Percentiles rank a stretch among this genome's conserved stretches.
Conservation (phyloP, 139 green algal genomes). For the Chlamydomonas sp. region DNA sequence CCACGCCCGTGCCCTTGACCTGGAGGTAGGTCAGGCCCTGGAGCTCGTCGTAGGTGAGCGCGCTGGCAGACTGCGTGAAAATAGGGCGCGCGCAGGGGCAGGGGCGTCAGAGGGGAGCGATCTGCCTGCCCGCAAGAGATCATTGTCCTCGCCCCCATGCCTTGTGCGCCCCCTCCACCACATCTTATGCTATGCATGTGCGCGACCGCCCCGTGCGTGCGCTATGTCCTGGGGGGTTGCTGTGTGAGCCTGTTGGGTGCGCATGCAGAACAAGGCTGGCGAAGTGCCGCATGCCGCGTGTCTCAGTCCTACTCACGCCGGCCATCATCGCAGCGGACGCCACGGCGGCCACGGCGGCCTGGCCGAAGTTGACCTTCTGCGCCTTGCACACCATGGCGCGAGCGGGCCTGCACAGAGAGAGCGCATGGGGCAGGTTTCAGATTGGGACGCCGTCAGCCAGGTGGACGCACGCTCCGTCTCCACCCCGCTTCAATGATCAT, state of each 20-base stretch:
- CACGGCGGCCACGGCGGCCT: constrained; percentile 49
- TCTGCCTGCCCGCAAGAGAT: background rate
- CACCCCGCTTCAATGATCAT: background rate
- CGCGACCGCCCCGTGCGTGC: background rate
- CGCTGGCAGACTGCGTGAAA: constrained; percentile 57
- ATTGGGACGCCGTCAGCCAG: too few relatives aligned
- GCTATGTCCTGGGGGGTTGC: background rate
- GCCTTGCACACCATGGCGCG: constrained; percentile 36
- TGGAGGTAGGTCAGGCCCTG: constrained; percentile 96
- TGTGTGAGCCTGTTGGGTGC: background rate
- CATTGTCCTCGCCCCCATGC: background rate
- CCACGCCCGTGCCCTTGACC: constrained; percentile 95
- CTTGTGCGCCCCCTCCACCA: too few relatives aligned
- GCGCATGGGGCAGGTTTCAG: background rate
- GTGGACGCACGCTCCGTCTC: too few relatives aligned
- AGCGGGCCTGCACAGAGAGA: background rate
- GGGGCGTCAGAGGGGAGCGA: background rate
- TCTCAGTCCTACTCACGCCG: constrained; percentile 49
- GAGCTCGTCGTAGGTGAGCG: constrained; percentile 92
- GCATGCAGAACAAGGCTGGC: background rate
- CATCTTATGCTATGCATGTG: too few relatives aligned
- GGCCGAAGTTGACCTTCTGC: constrained; percentile 41
- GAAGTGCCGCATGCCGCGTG: background rate
- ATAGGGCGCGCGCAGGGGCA: background rate
- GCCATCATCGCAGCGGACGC: constrained; percentile 60